These are phyloP conservation scores for Pseudoperonospora humuli DNA, from an alignment of 352 stramenopile species.

Conservation along the genomic window DNA sequence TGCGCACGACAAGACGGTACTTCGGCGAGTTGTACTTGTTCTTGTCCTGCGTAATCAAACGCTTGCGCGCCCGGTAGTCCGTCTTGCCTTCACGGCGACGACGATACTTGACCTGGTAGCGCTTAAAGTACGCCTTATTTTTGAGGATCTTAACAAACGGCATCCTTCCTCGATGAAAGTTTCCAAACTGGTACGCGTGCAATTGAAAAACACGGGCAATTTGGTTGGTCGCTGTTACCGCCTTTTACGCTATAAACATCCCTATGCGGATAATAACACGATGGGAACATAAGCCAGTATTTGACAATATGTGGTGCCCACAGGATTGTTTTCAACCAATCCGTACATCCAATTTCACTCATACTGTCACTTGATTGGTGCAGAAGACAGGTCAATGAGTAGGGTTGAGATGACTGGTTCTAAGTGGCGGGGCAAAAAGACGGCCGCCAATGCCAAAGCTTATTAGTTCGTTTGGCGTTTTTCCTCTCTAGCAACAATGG, in stretches of 20 bases:
- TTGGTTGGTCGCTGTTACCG: slow-evolving; percentile 13
- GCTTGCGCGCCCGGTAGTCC: slow-evolving; percentile 99
- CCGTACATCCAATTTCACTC: not conserved
- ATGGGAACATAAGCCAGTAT: not conserved
- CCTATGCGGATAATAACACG: slow-evolving; percentile 6
- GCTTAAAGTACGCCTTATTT: slow-evolving; percentile 99
- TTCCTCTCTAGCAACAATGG: slow-evolving; percentile 75
- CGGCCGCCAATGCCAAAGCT: not conserved
- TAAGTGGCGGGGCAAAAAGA: slow-evolving; percentile 20
- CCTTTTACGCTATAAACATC: slow-evolving; percentile 4
- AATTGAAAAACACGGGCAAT: not conserved
- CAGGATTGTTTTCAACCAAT: slow-evolving; percentile 32
- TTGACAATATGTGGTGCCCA: slow-evolving; percentile 3
- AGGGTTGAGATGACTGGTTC: slow-evolving; percentile 73
- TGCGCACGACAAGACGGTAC: slow-evolving; percentile 93
- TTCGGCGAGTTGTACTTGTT: slow-evolving; percentile 99
- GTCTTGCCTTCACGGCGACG: slow-evolving; percentile 98
- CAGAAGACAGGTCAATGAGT: slow-evolving; percentile 11
- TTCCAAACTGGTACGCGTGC: slow-evolving; percentile 55
- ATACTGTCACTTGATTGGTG: slow-evolving; percentile 33
- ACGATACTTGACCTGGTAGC: slow-evolving; percentile 99
- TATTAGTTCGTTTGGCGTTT: slow-evolving; percentile 86
- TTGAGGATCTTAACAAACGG: slow-evolving; percentile 98
- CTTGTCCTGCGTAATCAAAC: slow-evolving; percentile 98
- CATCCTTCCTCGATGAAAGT: slow-evolving; percentile 70